A percentile compares a stretch with the other conserved stretches of the same genome.
Evolutionary conservation across 2,329 filamentous ascomycete species (phyloP).

Genomic region (Microdochium nivale): DNA sequence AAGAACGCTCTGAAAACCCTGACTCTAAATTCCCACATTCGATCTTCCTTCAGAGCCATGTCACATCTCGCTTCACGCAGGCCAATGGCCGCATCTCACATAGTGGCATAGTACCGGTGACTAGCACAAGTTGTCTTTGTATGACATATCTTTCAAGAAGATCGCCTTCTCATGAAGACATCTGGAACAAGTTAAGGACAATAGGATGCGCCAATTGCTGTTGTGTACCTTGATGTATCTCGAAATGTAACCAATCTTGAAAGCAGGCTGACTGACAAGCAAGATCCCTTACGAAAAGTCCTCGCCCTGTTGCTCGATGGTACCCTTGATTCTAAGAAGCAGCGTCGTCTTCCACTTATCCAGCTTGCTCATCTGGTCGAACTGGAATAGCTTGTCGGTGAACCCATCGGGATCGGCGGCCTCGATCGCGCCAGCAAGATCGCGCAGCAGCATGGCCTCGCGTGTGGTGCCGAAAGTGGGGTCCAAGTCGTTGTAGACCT

Average conservation of each 20-base stretch:
- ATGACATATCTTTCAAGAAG: too few relatives aligned
- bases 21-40: too few relatives aligned
- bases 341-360: constrained; percentile 96
- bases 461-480: constrained; percentile 67
- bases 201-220: too few relatives aligned
- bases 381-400: constrained; percentile 79
- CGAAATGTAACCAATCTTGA: background rate
- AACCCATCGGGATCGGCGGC: constrained; percentile 75
- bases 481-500: constrained; percentile 74
- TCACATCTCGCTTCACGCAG: too few relatives aligned
- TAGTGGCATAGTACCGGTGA: too few relatives aligned
- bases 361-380: constrained; percentile 84
- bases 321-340: constrained; percentile 72
- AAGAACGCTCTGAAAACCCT: too few relatives aligned
- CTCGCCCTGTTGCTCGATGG: constrained; percentile 51
- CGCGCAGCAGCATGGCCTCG: constrained; percentile 72
- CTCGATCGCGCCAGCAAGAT: constrained; percentile 69
- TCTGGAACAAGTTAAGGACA: too few relatives aligned
- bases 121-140: too few relatives aligned
- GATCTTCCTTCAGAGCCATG: too few relatives aligned
- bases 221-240: too few relatives aligned
- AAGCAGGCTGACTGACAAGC: background rate
- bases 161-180: too few relatives aligned
- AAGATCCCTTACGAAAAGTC: constrained; percentile 18
- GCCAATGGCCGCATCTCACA: too few relatives aligned